Evolutionary conservation across 2,329 filamentous ascomycete species (phyloP).

Genomic region (Orbilia ellipsospora): DNA sequence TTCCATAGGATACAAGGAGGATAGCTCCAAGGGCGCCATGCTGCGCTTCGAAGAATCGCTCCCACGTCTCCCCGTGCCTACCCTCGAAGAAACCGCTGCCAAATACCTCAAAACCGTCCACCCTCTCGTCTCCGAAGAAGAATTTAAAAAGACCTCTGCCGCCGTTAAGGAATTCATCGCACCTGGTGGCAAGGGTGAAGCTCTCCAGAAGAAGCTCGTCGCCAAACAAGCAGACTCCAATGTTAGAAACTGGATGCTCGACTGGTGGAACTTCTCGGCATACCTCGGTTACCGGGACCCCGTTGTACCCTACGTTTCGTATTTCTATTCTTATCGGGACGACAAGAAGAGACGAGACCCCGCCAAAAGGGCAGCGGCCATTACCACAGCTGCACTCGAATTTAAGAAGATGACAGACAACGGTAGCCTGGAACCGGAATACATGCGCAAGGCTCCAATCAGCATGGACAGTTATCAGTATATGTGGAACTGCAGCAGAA

Average conservation of each 20-base stretch:
- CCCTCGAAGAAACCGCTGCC: constrained; percentile 81
- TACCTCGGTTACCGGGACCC: constrained; percentile 95
- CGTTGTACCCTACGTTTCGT: constrained; percentile 96
- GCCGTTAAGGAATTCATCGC: constrained; percentile 89
- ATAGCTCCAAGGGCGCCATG: constrained; percentile 81
- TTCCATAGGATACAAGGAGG: constrained; percentile 77
- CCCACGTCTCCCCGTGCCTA: constrained; percentile 80
- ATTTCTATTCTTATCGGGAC: constrained; percentile 98
- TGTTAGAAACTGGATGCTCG: constrained; percentile 90
- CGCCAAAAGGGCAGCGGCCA: constrained; percentile 89
- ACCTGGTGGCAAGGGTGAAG: constrained; percentile 83
- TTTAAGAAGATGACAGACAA: constrained; percentile 93
- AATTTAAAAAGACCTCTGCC: constrained; percentile 79
- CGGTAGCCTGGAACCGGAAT: constrained; percentile 89
- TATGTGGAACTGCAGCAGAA: constrained; percentile 96
- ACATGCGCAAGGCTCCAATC: constrained; percentile 97
- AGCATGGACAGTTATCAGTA: constrained; percentile 98
- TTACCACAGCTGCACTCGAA: constrained; percentile 84
- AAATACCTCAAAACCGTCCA: constrained; percentile 84
- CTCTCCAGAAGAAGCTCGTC: constrained; percentile 87
- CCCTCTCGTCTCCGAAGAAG: constrained; percentile 75
- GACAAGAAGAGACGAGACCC: constrained; percentile 88
- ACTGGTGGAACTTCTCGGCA: constrained; percentile 98
- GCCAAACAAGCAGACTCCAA: constrained; percentile 82
- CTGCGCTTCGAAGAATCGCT: constrained; percentile 88